Percentiles rank a stretch among this genome's conserved stretches.
phyloP scores from a whole-genome alignment of 1,139 yeast species.

The Nakaseomyces bracarensis region DNA sequence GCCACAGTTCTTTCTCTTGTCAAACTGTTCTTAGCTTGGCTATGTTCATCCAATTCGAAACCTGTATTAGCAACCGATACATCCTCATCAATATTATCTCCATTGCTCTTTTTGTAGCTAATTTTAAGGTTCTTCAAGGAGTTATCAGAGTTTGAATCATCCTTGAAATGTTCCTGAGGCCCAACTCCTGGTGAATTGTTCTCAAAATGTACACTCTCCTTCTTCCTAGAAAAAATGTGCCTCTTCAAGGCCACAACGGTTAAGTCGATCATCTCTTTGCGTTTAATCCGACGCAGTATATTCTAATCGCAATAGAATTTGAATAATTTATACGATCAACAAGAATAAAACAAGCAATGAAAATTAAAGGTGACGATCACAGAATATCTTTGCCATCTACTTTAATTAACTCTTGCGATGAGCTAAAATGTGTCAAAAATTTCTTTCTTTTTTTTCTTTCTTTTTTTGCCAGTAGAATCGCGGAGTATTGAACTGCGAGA shows the following conservation, averaged over 20 bases:
- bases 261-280: conserved; percentile 4
- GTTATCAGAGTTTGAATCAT: neutral
- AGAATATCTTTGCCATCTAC: no score
- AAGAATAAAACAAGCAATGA: neutral
- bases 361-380: no score
- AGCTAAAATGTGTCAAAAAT: no score
- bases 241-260: neutral
- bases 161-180: no score
- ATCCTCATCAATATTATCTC: neutral
- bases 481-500: no score
- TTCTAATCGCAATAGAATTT: no score
- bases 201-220: neutral
- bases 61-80: neutral
- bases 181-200: no score
- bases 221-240: conserved; percentile 1
- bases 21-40: neutral
- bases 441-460: no score
- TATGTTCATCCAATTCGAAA: neutral
- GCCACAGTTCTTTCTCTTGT: neutral
- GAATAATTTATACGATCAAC: no score
- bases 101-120: neutral
- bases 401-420: no score
- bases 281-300: no score
- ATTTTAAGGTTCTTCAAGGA: neutral
- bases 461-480: no score